A percentile compares a stretch with the other conserved stretches of the same genome.
phyloP scores from a whole-genome alignment of 2,329 filamentous ascomycete species.

The Calonectria honghensis region DNA sequence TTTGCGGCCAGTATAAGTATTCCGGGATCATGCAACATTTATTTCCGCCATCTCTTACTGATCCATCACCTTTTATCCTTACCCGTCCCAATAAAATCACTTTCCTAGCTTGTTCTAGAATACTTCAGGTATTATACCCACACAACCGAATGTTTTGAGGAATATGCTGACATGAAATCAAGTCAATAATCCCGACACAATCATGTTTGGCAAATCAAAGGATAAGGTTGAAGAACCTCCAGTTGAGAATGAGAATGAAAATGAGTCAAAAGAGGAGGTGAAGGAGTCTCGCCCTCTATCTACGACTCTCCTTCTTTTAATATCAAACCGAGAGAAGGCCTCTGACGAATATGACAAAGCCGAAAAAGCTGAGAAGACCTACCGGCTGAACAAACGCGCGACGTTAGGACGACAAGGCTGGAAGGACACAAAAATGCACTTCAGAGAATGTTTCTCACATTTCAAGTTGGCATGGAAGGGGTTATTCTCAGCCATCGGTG shows the following conservation, averaged over 20 bases:
- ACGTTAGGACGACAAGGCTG: slow-evolving; percentile 61
- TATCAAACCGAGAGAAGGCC: slow-evolving; percentile 61
- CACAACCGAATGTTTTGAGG: not conserved
- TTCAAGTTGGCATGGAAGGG: slow-evolving; percentile 59
- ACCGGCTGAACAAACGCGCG: slow-evolving; percentile 64
- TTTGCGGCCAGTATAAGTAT: slow-evolving; percentile 1
- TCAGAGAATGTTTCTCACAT: slow-evolving; percentile 60
- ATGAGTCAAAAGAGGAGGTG: slow-evolving; percentile 20
- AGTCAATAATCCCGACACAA: not conserved
- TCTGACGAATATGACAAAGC: slow-evolving; percentile 62
- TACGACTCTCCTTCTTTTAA: slow-evolving; percentile 65
- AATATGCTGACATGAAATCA: not conserved
- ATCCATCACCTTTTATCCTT: not conserved
- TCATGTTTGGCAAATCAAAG: slow-evolving; percentile 13
- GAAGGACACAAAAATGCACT: slow-evolving; percentile 63
- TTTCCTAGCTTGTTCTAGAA: not conserved
- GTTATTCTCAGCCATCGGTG: slow-evolving; percentile 56
- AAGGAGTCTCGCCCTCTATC: slow-evolving; percentile 61
- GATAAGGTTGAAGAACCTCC: not conserved
- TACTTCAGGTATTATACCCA: not conserved
- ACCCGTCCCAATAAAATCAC: not conserved
- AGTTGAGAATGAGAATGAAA: not conserved
- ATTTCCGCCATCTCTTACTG: not conserved
- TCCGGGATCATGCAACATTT: no score
- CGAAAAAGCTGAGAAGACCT: slow-evolving; percentile 63